Evolutionary conservation across 2,329 filamentous ascomycete species (phyloP).

Genomic region (Neonectria faginata): DNA sequence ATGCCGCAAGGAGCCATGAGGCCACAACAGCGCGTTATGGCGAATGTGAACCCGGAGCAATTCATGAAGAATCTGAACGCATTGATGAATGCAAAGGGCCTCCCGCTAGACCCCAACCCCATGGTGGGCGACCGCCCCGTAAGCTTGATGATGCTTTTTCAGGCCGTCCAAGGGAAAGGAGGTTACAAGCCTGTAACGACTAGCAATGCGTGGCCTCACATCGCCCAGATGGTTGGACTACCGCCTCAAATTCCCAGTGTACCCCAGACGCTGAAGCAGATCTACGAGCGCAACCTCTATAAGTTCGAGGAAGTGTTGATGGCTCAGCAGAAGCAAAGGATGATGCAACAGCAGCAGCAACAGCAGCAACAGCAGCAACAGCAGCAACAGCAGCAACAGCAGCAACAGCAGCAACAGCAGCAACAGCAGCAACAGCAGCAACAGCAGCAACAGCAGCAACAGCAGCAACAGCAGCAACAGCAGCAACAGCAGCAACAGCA

Average conservation of each 20-base stretch:
- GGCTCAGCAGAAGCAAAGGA: slow-evolving; percentile 65
- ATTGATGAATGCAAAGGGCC: slow-evolving; percentile 81
- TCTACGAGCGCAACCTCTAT: slow-evolving; percentile 81
- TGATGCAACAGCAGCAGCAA: slow-evolving; percentile 64
- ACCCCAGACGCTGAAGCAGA: slow-evolving; percentile 74
- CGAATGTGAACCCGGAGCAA: slow-evolving; percentile 68
- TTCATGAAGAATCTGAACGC: slow-evolving; percentile 81
- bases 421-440: slow-evolving; percentile 53
- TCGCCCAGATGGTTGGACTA: slow-evolving; percentile 75
- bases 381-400: slow-evolving; percentile 49
- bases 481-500: slow-evolving; percentile 60
- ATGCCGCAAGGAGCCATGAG: slow-evolving; percentile 63
- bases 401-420: slow-evolving; percentile 54
- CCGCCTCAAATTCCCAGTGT: slow-evolving; percentile 74
- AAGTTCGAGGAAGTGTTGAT: slow-evolving; percentile 80
- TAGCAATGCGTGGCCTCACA: slow-evolving; percentile 77
- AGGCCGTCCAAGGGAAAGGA: slow-evolving; percentile 77
- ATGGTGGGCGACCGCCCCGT: slow-evolving; percentile 79
- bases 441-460: slow-evolving; percentile 47
- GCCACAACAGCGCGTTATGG: slow-evolving; percentile 60
- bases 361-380: slow-evolving; percentile 56
- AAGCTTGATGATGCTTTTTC: slow-evolving; percentile 81
- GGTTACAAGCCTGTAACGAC: slow-evolving; percentile 80
- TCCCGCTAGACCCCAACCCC: slow-evolving; percentile 81
- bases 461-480: slow-evolving; percentile 49